Evolutionary conservation across 2,329 filamentous ascomycete species (phyloP).

Genomic region (Emericellopsis cladophorae): DNA sequence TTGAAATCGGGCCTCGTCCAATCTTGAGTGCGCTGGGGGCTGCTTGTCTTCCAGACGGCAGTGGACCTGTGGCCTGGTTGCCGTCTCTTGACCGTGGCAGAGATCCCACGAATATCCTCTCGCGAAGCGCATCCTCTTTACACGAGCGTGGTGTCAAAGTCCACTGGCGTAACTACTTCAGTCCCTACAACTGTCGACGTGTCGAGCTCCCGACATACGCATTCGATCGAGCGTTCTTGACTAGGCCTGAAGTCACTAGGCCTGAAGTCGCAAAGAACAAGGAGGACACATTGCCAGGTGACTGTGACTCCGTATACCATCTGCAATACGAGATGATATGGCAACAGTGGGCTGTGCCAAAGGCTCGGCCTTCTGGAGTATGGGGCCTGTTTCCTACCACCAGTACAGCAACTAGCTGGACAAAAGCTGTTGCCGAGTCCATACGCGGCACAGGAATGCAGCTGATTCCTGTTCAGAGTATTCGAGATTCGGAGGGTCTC

Average conservation of each 20-base stretch:
- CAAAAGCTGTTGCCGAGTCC: neutral
- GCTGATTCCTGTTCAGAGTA: slow-evolving; percentile 2
- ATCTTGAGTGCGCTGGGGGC: slow-evolving; percentile 15
- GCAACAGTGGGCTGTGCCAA: neutral
- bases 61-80: slow-evolving; percentile 8
- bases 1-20: slow-evolving; percentile 15
- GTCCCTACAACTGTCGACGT: slow-evolving; percentile 11
- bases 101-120: slow-evolving; percentile 6
- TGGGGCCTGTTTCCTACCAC: neutral
- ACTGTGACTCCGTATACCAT: neutral
- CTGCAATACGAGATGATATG: neutral
- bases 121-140: slow-evolving; percentile 10
- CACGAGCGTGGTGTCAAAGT: slow-evolving; percentile 11
- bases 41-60: slow-evolving; percentile 7
- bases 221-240: slow-evolving; percentile 11
- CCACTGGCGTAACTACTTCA: slow-evolving; percentile 16
- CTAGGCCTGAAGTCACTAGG: neutral
- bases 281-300: neutral
- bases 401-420: neutral
- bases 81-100: slow-evolving; percentile 9
- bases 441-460: neutral
- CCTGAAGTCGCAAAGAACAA: neutral
- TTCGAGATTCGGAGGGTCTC: slow-evolving; percentile 2
- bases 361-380: neutral
- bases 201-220: slow-evolving; percentile 17